Base-by-base conservation (phyloP, 345 rosid genomes). In the Psidium friedrichsthalianum region DNA sequence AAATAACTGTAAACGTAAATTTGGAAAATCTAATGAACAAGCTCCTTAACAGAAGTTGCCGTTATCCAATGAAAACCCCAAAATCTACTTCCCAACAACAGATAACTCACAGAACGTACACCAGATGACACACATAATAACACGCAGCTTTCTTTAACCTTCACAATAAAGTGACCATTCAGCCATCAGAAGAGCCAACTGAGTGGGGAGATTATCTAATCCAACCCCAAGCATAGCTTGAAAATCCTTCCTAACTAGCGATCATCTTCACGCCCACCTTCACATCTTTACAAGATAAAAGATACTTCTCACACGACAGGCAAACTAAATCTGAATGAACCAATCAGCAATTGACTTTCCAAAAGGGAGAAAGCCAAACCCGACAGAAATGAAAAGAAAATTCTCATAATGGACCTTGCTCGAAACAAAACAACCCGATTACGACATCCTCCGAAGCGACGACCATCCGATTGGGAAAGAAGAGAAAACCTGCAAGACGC, bases 401-500 rank as follows among this genome's bases (percentile, higher is more conserved):
- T 14, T 36, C 22, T 5, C 80, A 69, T 1, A 69, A 69, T 20
- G 44, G 80, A 69, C 47, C 25, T 56, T 27, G 59, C 59, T 56
- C 80, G 47, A 36, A 36, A 69, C 80, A 29, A 53, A 80, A 44
- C 25, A 3, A 44, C 25, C 59, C 40, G 42, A 51, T 52, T 27
- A 27, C 42, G 58, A 40, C 44, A 14, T 83, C 57, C 29, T 27
- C 27, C 29, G 85, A 56, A 32, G 27, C 44, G 36, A 61, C 15
- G 32, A 55, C 6, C 49, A 21, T 44, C 20, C 0, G 10, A 82
- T 27, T 20, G 42, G 56, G 27, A 29, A 51, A 76, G 11, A 49
- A 25, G 11, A 36, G 21, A 36, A 36, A 7, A 97, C 99, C 99
- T 97, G 99, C 88, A 96, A 92, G 84, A 96, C 99, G 93, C 98